Evolutionary conservation across 768 basidiomycete genomes (phyloP), one percentile per base, ranked within the genome.

Genomic region (Xerocomellus amylosporus): DNA sequence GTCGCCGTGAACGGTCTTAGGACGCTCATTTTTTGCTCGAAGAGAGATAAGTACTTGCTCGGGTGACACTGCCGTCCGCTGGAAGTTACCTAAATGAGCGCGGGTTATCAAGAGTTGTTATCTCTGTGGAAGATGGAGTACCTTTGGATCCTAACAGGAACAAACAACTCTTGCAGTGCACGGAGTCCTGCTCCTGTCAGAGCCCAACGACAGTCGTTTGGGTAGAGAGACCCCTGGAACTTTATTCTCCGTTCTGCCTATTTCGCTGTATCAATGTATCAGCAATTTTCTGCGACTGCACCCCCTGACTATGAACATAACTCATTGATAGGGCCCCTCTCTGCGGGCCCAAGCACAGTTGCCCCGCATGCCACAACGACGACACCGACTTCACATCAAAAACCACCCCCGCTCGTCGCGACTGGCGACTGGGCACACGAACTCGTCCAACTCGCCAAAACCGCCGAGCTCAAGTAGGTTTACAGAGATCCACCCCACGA

Each of bases 401-500:
- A 66, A 39, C 58, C 72, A n/a, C 62, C 64, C 6, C 83, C 86
- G n/a, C 71, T 90, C 47, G 78, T 93, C 46, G 88, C 90, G 5
- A 85, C 83, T 19, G 90, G 89, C 9, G 89, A 92, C 69, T 93
- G 90, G 90, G 90, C 88, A 26, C 87, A 86, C 62, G 88, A 90
- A 70, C 79, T 93, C 40, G 86, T 93, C 31, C 88, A 92, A 49
- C 79, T 93, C 12, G 90, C 90, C 7, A 92, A 89, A 74, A 90
- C 88, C 2, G 90, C 90, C 9, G 90, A 93, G 67, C 79, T 93
- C 64, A 93, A 93, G 90, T 93, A 69, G 62, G 88, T 80, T 50
- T 37, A 42, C 46, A 15, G 37, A 13, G 42, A 42, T 22, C 19
- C 24, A 24, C 37, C 39, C 33, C 46, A 38, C 19, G 51, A 24